phyloP scores from a whole-genome alignment of 148 eudicot genomes.

The Vaccinium darrowii region DNA sequence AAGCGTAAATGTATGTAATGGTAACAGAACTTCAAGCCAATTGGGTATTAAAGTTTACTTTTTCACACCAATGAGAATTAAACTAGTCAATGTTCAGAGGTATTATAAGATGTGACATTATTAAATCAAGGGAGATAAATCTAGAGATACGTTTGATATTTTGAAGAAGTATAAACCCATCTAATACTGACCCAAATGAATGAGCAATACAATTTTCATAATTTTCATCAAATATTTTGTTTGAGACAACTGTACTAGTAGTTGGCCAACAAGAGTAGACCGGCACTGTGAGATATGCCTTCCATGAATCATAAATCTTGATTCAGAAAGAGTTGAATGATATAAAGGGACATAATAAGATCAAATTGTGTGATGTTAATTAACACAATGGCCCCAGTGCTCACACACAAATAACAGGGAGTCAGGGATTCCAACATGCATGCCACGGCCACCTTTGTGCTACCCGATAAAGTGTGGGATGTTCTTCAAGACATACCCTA shows the following conservation, averaged over 20 bases:
- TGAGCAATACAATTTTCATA: neutral
- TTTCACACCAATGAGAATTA: neutral
- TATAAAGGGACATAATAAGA: too few relatives aligned
- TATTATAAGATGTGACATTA: neutral
- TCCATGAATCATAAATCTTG: neutral
- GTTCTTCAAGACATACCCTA: neutral
- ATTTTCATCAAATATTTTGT: neutral
- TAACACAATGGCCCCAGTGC: neutral
- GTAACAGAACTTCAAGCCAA: neutral
- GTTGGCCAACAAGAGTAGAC: neutral
- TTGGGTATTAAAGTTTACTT: neutral
- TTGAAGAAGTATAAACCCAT: neutral
- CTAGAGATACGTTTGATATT: neutral
- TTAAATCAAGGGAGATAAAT: neutral
- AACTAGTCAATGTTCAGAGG: neutral
- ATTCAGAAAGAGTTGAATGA: neutral
- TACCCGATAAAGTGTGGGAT: neutral
- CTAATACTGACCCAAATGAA: too few relatives aligned
- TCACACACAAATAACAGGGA: neutral
- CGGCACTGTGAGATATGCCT: neutral
- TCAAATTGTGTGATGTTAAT: neutral
- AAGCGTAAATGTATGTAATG: neutral
- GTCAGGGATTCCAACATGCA: neutral
- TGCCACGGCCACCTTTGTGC: neutral
- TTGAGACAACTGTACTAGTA: neutral